phyloP scores from a whole-genome alignment of 1,139 yeast species.

The Suhomyces taliae region DNA sequence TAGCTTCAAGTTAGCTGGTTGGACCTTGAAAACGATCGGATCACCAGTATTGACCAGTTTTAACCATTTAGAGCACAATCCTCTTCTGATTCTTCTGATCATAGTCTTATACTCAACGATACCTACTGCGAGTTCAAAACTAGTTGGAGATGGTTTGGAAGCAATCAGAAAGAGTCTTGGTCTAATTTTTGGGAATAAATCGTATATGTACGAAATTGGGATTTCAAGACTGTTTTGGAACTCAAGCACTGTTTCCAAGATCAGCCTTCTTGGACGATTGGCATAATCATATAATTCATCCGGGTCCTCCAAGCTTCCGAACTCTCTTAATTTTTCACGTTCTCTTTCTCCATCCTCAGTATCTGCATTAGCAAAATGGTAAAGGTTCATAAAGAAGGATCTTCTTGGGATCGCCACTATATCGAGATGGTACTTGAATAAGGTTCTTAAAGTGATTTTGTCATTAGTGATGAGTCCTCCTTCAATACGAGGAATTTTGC shows the following conservation, averaged over 20 bases:
- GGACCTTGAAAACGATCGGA: constrained; percentile 54
- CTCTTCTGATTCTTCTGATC: constrained; percentile 71
- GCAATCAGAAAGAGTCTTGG: constrained; percentile 88
- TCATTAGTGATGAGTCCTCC: constrained; percentile 61
- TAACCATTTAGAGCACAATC: constrained; percentile 83
- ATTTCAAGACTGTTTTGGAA: constrained; percentile 67
- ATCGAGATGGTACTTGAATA: constrained; percentile 81
- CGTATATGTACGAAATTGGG: constrained; percentile 74
- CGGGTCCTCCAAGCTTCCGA: constrained; percentile 67
- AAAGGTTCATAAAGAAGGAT: constrained; percentile 66
- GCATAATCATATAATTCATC: constrained; percentile 89
- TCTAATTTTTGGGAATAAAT: constrained; percentile 71
- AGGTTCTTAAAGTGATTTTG: constrained; percentile 58
- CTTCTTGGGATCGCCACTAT: constrained; percentile 80
- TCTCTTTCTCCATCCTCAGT: constrained; percentile 56
- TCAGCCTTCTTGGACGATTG: constrained; percentile 84
- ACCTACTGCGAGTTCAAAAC: constrained; percentile 70
- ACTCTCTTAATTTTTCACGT: constrained; percentile 70
- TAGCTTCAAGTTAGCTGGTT: constrained; percentile 45
- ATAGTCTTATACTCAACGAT: constrained; percentile 86
- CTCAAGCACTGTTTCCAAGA: constrained; percentile 79
- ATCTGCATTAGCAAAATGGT: constrained; percentile 69
- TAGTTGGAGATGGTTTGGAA: constrained; percentile 46
- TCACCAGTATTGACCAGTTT: constrained; percentile 50
- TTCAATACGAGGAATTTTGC: constrained; percentile 32